Conservation (phyloP, 345 rosid genomes). For the Garcia nutans region DNA sequence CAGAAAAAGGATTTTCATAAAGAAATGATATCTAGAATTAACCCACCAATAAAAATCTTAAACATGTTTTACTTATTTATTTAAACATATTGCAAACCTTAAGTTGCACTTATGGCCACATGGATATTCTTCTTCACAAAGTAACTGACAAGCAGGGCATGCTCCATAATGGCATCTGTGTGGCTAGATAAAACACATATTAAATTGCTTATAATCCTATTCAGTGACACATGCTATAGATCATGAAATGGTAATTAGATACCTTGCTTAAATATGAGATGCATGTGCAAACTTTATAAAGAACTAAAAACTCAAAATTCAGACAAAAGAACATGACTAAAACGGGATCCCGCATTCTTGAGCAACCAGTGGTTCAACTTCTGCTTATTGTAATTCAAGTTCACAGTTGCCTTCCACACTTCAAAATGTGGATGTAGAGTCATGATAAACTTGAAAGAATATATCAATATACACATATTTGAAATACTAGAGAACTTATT, state of each 20-base stretch:
- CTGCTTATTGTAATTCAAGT: not conserved
- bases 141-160: conserved; percentile 73
- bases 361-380: not conserved
- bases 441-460: not conserved
- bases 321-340: not conserved
- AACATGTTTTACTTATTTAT: not conserved
- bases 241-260: not conserved
- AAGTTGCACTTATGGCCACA: conserved; percentile 85
- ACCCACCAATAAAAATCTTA: not conserved
- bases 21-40: conserved; percentile 9
- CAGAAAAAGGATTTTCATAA: conserved; percentile 1
- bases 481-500: not conserved
- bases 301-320: not conserved
- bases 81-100: conserved; percentile 43
- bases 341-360: not conserved
- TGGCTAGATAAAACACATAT: conserved; percentile 46
- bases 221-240: conserved; percentile 15
- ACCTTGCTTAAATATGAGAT: not conserved
- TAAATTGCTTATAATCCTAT: conserved; percentile 2
- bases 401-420: not conserved
- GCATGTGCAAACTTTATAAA: not conserved
- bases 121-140: conserved; percentile 79
- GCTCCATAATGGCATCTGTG: conserved; percentile 95
- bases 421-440: not conserved
- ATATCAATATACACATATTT: not conserved